Evolutionary conservation across 2,329 filamentous ascomycete species (phyloP).

Genomic region (Fusarium sp.): DNA sequence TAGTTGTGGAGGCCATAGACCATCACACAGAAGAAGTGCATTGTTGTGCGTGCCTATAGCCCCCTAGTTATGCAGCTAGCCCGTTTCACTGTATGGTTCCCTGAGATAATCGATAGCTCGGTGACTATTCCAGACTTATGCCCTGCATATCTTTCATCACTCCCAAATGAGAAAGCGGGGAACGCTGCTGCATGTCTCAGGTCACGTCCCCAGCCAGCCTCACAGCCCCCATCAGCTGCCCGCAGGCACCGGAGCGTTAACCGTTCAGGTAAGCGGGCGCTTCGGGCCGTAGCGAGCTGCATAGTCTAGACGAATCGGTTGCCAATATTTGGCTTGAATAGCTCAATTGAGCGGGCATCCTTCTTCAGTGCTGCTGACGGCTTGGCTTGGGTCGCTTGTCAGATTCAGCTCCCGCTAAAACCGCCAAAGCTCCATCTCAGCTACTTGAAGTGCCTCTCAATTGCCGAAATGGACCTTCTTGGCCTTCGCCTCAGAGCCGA

Average conservation of each 20-base stretch:
- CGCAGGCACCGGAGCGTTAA: background rate
- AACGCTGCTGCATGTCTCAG: background rate
- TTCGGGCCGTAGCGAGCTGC: background rate
- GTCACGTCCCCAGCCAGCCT: background rate
- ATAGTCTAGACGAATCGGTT: background rate
- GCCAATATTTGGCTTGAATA: background rate
- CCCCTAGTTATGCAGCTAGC: background rate
- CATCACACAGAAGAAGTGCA: background rate
- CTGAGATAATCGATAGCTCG: background rate
- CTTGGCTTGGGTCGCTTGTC: background rate
- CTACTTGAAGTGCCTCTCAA: background rate
- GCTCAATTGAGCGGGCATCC: background rate
- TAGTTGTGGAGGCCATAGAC: conserved; percentile 50
- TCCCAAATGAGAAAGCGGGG: background rate
- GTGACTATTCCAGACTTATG: background rate
- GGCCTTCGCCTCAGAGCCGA: background rate
- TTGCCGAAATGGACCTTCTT: background rate
- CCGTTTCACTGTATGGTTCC: background rate
- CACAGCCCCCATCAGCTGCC: background rate
- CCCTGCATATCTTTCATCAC: background rate
- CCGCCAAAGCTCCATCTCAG: background rate
- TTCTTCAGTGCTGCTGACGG: background rate
- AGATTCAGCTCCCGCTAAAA: background rate
- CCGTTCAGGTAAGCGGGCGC: background rate
- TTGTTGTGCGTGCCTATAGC: background rate